Evolutionary conservation across 2,329 filamentous ascomycete genomes (phyloP).

Genomic region (Ascochyta rabiei): DNA sequence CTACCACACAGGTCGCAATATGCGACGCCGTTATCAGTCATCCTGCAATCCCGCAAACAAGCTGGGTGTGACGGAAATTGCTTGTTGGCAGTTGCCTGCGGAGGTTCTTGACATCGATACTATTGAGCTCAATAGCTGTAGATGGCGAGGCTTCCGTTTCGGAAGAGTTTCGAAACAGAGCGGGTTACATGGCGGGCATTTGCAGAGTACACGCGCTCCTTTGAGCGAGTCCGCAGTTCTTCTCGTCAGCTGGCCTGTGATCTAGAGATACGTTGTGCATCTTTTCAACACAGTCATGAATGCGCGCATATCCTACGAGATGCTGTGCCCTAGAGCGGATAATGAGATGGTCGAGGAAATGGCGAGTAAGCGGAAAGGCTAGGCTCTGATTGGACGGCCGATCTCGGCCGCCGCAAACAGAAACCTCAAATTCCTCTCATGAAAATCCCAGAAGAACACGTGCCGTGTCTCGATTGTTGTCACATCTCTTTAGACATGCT

Average conservation of each 20-base stretch:
- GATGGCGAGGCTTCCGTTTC: background rate
- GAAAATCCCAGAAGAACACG: constrained; percentile 17
- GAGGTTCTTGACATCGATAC: background rate
- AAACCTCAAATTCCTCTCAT: constrained; percentile 17
- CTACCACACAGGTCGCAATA: background rate
- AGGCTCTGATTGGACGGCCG: constrained; percentile 26
- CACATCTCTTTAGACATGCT: constrained; percentile 25
- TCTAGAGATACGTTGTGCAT: background rate
- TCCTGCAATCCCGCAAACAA: background rate
- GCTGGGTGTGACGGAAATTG: no score
- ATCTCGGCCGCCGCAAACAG: constrained; percentile 28
- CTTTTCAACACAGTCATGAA: no score
- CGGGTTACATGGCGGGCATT: background rate
- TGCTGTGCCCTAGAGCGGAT: no score
- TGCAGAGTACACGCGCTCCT: background rate
- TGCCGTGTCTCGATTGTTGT: constrained; percentile 16
- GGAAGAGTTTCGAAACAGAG: background rate
- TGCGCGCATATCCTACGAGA: background rate
- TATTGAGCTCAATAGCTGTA: background rate
- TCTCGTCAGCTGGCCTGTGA: background rate
- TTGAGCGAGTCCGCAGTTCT: background rate
- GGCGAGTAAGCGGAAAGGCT: constrained; percentile 16
- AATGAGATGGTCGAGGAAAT: no score
- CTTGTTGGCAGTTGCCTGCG: background rate
- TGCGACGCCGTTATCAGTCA: background rate